These are phyloP conservation scores for Casuarina cunninghamiana DNA, from an alignment of 306 rosid genomes.

Conservation along the genomic window DNA sequence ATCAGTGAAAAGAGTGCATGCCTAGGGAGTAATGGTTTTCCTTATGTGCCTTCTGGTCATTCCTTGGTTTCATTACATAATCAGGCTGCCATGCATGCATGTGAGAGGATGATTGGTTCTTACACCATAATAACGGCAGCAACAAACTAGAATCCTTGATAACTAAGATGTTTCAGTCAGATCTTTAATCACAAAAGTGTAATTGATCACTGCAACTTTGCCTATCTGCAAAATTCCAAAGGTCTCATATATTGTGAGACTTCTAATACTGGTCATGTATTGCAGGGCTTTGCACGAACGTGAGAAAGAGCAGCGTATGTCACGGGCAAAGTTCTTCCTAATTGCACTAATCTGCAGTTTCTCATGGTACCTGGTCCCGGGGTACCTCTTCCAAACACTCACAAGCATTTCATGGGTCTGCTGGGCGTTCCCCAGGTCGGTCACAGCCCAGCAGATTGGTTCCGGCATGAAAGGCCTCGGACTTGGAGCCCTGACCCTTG, in stretches of 20 bases:
- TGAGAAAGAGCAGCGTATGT: slow-evolving; percentile 40
- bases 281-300: slow-evolving; percentile 83
- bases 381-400: slow-evolving; percentile 73
- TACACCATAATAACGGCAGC: neutral
- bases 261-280: neutral
- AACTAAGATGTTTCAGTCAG: neutral
- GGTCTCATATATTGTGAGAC: neutral
- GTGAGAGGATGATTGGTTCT: neutral
- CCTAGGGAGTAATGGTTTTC: neutral
- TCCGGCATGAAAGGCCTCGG: slow-evolving; percentile 84
- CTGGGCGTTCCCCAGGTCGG: slow-evolving; percentile 78
- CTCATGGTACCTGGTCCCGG: slow-evolving; percentile 67
- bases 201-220: neutral
- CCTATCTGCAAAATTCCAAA: neutral
- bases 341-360: slow-evolving; percentile 71
- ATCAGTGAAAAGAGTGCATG: neutral
- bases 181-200: neutral
- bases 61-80: neutral
- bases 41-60: neutral
- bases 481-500: slow-evolving; percentile 72
- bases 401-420: slow-evolving; percentile 79
- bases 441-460: slow-evolving; percentile 80
- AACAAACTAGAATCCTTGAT: neutral
- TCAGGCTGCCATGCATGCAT: neutral
- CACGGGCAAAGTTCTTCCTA: slow-evolving; percentile 67